Evolutionary conservation across 2,329 filamentous ascomycete species (phyloP).

Genomic region (Emericellopsis cladophorae): DNA sequence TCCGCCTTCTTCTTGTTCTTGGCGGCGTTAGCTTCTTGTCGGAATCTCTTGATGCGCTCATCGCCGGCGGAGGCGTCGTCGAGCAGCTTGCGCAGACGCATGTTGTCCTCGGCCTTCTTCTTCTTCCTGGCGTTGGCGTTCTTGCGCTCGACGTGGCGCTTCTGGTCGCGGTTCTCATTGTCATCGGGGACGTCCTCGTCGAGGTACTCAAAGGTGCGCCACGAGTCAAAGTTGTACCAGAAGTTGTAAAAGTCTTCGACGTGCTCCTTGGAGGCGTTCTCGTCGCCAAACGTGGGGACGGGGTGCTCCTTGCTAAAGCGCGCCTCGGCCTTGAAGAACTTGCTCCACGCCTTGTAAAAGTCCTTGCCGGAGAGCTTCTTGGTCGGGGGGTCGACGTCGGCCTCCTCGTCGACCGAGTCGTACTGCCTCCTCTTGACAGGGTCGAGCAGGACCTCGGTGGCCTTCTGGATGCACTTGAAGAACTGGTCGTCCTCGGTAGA

Average conservation of each 20-base stretch:
- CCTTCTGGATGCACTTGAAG: conserved; percentile 99
- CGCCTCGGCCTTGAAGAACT: conserved; percentile 80
- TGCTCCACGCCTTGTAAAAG: conserved; percentile 91
- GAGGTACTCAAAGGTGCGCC: conserved; percentile 94
- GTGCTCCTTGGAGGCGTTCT: conserved; percentile 73
- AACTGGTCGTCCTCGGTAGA: conserved; percentile 88
- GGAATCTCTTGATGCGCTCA: conserved; percentile 96
- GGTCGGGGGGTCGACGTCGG: conserved; percentile 79
- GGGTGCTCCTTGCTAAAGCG: conserved; percentile 89
- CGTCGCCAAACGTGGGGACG: conserved; percentile 75
- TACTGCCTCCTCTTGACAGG: conserved; percentile 87
- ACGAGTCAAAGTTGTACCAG: conserved; percentile 99
- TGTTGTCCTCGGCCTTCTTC: conserved; percentile 97
- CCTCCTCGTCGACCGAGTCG: conserved; percentile 90
- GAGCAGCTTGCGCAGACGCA: conserved; percentile 77
- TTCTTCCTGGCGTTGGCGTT: conserved; percentile 96
- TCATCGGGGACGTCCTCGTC: conserved; percentile 98
- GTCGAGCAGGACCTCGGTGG: conserved; percentile 85
- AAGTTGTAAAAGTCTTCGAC: conserved; percentile 98
- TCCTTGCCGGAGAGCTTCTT: conserved; percentile 85
- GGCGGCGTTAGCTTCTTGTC: conserved; percentile 76
- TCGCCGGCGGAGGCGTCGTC: conserved; percentile 77
- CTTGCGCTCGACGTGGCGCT: conserved; percentile 96
- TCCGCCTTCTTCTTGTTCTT: conserved; percentile 95
- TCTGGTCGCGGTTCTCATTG: conserved; percentile 98